These are phyloP conservation scores for Phanerodontia chrysosporium DNA, from an alignment of 768 basidiomycete species.

Conservation along the genomic window DNA sequence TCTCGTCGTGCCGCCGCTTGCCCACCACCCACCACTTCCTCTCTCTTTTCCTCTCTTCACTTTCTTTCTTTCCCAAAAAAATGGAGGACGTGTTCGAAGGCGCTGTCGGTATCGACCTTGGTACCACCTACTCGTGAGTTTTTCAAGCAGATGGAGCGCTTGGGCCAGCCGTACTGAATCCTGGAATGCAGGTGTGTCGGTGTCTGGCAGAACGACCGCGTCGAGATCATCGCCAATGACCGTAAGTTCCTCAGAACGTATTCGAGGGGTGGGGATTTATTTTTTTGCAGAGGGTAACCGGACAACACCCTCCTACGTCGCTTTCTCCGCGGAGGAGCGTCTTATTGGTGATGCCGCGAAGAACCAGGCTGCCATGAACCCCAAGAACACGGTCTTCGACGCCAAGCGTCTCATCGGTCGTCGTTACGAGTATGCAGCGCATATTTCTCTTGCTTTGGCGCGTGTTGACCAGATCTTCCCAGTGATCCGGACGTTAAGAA, in stretches of 20 bases:
- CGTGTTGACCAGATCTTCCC: constrained; percentile 12
- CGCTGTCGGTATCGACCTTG: constrained; percentile 95
- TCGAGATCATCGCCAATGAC: constrained; percentile 98
- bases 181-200: constrained; percentile 76
- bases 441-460: not conserved
- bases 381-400: constrained; percentile 97
- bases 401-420: constrained; percentile 99
- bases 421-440: constrained; percentile 74
- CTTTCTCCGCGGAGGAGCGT: constrained; percentile 94
- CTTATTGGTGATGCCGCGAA: constrained; percentile 98
- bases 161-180: constrained; percentile 17
- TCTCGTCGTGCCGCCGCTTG: constrained; percentile 29
- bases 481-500: constrained; percentile 94
- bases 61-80: constrained; percentile 42
- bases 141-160: not conserved
- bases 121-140: constrained; percentile 92
- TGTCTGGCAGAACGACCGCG: constrained; percentile 99
- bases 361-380: constrained; percentile 99
- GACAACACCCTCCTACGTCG: constrained; percentile 98
- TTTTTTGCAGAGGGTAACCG: constrained; percentile 83
- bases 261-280: constrained; percentile 2
- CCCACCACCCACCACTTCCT: constrained; percentile 18
- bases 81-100: constrained; percentile 95
- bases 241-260: constrained; percentile 45
- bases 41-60: constrained; percentile 25